Evolutionary conservation across 176 grass and related monocot species (phyloP).

Genomic region (Paspalum notatum): DNA sequence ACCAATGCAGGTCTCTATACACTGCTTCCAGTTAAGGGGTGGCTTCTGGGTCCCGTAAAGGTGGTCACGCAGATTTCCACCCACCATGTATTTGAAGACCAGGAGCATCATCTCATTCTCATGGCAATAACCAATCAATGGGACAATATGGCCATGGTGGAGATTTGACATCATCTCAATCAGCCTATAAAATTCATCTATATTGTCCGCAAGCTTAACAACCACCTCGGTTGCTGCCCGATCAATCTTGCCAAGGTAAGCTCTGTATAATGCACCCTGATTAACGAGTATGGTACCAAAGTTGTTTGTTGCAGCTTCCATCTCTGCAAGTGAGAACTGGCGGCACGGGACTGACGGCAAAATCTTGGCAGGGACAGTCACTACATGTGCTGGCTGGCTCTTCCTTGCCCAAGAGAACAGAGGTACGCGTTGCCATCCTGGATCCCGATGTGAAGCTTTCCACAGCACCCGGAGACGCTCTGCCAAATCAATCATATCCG

Average conservation of each 20-base stretch:
- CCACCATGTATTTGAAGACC: background rate
- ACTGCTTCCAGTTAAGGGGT: background rate
- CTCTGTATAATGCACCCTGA: background rate
- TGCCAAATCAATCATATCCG: background rate
- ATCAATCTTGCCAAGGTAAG: background rate
- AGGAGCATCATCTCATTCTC: background rate
- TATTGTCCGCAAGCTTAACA: background rate
- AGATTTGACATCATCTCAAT: background rate
- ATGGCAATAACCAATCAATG: background rate
- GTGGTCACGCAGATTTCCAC: background rate
- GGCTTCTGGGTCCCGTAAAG: background rate
- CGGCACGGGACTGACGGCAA: background rate
- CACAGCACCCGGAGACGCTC: background rate
- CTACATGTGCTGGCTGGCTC: accelerated
- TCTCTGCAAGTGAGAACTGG: background rate
- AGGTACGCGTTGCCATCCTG: no score
- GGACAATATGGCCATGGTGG: background rate
- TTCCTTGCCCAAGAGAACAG: background rate
- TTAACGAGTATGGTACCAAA: background rate
- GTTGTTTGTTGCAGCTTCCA: background rate
- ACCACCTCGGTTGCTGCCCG: background rate
- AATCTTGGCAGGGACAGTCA: no score
- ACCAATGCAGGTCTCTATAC: constrained; percentile 6
- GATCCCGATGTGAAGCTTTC: background rate
- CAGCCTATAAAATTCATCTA: background rate